Evolutionary conservation across 2,329 filamentous ascomycete genomes (phyloP).

Genomic region (Neobulgaria alba): DNA sequence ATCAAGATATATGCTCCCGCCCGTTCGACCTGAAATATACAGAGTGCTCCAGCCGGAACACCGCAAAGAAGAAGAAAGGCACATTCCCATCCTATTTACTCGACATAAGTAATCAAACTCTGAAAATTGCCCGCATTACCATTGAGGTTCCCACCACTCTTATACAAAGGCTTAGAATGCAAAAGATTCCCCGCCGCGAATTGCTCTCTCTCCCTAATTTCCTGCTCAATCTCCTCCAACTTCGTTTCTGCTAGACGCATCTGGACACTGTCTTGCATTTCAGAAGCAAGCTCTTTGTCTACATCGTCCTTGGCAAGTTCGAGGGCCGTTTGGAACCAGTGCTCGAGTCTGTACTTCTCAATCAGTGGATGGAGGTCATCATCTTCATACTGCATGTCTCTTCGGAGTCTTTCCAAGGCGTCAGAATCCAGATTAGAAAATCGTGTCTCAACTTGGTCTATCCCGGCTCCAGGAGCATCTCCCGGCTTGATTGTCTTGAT

Average conservation of each 20-base stretch:
- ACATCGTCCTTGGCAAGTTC: slow-evolving; percentile 31
- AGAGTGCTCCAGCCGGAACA: too few relatives aligned
- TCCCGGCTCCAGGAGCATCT: slow-evolving; percentile 50
- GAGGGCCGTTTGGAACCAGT: slow-evolving; percentile 50
- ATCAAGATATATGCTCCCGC: too few relatives aligned
- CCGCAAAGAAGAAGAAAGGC: too few relatives aligned
- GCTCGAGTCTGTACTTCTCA: slow-evolving; percentile 57
- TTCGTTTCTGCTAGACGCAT: slow-evolving; percentile 15
- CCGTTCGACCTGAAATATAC: too few relatives aligned
- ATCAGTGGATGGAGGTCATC: slow-evolving; percentile 54
- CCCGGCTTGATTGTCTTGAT: slow-evolving; percentile 42
- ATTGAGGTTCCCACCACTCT: slow-evolving; percentile 14
- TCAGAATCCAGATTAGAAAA: slow-evolving; percentile 52
- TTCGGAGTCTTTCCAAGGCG: slow-evolving; percentile 57
- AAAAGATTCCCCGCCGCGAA: slow-evolving; percentile 20
- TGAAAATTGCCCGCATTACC: background rate
- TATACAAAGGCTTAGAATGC: slow-evolving; percentile 18
- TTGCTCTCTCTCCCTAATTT: slow-evolving; percentile 23
- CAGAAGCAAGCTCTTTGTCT: slow-evolving; percentile 27
- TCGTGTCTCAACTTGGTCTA: slow-evolving; percentile 51
- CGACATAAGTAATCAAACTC: background rate
- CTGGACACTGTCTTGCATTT: slow-evolving; percentile 19
- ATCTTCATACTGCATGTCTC: slow-evolving; percentile 68
- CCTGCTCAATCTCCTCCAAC: slow-evolving; percentile 22
- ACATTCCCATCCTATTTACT: too few relatives aligned